These are phyloP conservation scores for Boletus edulis DNA, from an alignment of 768 basidiomycete species.

Conservation along the genomic window DNA sequence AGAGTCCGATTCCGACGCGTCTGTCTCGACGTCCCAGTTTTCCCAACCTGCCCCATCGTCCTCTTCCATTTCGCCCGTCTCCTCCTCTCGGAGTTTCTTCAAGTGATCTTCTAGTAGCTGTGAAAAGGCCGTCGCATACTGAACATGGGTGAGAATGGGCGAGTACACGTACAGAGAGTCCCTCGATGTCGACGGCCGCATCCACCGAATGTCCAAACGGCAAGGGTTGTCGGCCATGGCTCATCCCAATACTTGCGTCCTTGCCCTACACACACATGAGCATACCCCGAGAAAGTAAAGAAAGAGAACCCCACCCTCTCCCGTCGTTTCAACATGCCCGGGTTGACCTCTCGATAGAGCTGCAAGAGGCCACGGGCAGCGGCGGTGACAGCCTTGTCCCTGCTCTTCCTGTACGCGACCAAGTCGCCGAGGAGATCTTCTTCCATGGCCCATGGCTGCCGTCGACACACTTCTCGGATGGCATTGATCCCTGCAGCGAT, in stretches of 20 bases:
- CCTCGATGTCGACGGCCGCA: slow-evolving; percentile 84
- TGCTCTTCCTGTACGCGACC: slow-evolving; percentile 92
- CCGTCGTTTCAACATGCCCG: slow-evolving; percentile 82
- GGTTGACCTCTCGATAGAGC: slow-evolving; percentile 95
- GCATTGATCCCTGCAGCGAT: slow-evolving; percentile 96
- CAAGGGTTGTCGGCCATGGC: slow-evolving; percentile 60
- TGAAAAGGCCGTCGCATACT: not conserved
- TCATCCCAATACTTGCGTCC: slow-evolving; percentile 77
- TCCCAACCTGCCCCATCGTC: slow-evolving; percentile 77
- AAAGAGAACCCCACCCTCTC: slow-evolving; percentile 60
- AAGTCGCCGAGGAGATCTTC: slow-evolving; percentile 90
- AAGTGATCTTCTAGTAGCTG: slow-evolving; percentile 90
- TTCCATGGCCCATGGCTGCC: slow-evolving; percentile 98
- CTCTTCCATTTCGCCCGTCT: slow-evolving; percentile 51
- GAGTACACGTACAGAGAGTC: slow-evolving; percentile 64
- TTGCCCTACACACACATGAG: slow-evolving; percentile 64
- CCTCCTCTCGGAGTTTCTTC: slow-evolving; percentile 64
- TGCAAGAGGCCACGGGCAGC: slow-evolving; percentile 85
- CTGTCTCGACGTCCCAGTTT: slow-evolving; percentile 85
- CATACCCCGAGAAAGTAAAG: not conserved
- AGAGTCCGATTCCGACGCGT: slow-evolving; percentile 56
- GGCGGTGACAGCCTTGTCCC: slow-evolving; percentile 90
- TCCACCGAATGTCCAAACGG: slow-evolving; percentile 80
- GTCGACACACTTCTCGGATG: slow-evolving; percentile 88
- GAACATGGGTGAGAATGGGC: not conserved